phyloP scores from a whole-genome alignment of 306 rosid genomes.

The Rubus idaeus region DNA sequence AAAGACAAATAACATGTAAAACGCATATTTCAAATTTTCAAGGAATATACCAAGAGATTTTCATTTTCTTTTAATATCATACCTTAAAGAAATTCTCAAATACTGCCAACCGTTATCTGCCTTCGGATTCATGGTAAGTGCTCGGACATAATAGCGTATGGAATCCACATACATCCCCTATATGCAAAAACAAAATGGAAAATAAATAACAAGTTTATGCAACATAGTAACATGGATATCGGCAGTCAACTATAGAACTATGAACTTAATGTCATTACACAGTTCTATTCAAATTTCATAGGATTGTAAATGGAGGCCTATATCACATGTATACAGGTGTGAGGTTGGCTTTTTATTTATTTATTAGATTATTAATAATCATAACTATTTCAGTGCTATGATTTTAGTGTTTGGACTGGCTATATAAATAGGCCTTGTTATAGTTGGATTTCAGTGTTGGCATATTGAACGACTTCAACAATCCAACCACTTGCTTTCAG shows the following conservation, averaged over 20 bases:
- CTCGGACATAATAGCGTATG: conserved; percentile 86
- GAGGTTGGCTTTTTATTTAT: neutral
- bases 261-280: neutral
- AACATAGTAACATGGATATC: neutral
- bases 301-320: neutral
- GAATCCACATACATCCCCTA: conserved; percentile 96
- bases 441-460: neutral
- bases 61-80: conserved; percentile 14
- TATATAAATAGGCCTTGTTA: neutral
- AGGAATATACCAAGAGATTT: neutral
- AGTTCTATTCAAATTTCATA: neutral
- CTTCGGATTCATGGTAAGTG: conserved; percentile 97
- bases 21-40: neutral
- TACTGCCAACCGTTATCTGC: conserved; percentile 99
- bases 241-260: neutral
- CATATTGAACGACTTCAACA: neutral
- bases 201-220: neutral
- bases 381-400: neutral
- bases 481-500: neutral
- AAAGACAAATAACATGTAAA: conserved; percentile 12
- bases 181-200: conserved; percentile 1
- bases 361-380: neutral
- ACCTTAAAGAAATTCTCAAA: conserved; percentile 94
- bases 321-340: neutral
- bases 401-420: neutral